Evolutionary conservation across 306 rosid genomes (phyloP), one percentile per base, ranked within the genome.

Genomic region (Lathyrus tuberosus): DNA sequence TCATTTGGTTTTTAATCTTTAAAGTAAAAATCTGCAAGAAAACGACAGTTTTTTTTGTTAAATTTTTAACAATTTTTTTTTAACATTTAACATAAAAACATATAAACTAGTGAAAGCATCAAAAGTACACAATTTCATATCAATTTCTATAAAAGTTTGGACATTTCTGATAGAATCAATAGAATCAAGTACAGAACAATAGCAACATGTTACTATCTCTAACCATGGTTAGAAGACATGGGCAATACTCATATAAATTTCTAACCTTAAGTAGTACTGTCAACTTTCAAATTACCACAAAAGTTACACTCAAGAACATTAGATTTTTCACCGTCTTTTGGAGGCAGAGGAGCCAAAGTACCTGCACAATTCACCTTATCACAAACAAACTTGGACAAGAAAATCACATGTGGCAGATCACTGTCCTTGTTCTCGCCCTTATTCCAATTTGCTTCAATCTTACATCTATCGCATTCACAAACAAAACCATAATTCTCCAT

Each of bases 321-420:
- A 35, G 83, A 74, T 15, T 66, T 5, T 37, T 52, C 62, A 44
- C 30, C 84, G 35, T 74, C 76, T 37, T 58, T 72, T 0, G 89
- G 89, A 16, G 95, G 89, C 69, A 86, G 65, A 43, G 95, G 91
- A 40, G 95, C 90, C 48, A 86, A n/a, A 3, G 96, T 88, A 8
- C 92, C 96, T 20, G 84, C 62, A 58, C 95, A 90, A 46, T 84
- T 81, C 54, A 72, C 57, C 49, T 69, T 79, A 15, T 80, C 67
- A 59, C 91, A n/a, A n/a, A n/a, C n/a, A n/a, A n/a, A n/a, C n/a
- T n/a, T n/a, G n/a, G n/a, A n/a, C n/a, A n/a, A n/a, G n/a, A n/a
- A n/a, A n/a, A n/a, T n/a, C n/a, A n/a, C n/a, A n/a, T n/a, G n/a
- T n/a, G n/a, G n/a, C n/a, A 86, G 72, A 48, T 83, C 80, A 44